phyloP scores from a whole-genome alignment of 108 stramenopile species.

The Skeletonema grethae region DNA sequence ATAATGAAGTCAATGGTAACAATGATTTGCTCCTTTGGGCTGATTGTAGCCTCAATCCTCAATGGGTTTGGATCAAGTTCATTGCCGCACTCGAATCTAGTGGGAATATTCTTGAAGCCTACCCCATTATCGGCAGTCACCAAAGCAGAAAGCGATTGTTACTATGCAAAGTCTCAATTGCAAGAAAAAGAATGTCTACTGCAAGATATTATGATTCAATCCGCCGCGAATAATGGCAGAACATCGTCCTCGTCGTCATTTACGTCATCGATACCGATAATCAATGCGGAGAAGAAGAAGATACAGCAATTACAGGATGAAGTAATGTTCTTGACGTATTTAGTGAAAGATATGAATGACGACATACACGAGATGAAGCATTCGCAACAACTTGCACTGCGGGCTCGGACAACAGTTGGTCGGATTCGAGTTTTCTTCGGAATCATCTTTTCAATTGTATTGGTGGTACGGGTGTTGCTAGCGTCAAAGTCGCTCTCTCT shows the following conservation, averaged over 20 bases:
- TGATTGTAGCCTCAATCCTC: constrained; percentile 62
- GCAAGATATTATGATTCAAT: constrained; percentile 17
- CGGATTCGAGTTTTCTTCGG: constrained; percentile 54
- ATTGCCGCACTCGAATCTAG: constrained; percentile 68
- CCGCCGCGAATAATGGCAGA: constrained; percentile 27
- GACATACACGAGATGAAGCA: constrained; percentile 75
- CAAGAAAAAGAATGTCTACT: constrained; percentile 33
- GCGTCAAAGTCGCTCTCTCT: constrained; percentile 36
- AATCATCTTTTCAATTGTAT: constrained; percentile 62
- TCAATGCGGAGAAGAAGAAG: constrained; percentile 37
- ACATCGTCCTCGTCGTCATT: background rate
- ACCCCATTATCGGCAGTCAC: constrained; percentile 49
- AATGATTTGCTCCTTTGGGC: constrained; percentile 66
- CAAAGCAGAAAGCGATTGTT: constrained; percentile 60
- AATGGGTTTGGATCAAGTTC: constrained; percentile 87
- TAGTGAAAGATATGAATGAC: constrained; percentile 65
- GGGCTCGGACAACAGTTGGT: constrained; percentile 64
- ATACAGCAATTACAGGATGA: constrained; percentile 58
- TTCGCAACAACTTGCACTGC: constrained; percentile 52
- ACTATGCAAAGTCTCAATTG: constrained; percentile 34
- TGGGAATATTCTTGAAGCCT: constrained; percentile 64
- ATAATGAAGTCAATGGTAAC: constrained; percentile 47
- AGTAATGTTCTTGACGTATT: constrained; percentile 61
- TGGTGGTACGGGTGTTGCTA: constrained; percentile 59
- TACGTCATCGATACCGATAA: background rate